Evolutionary conservation across 192 early-diverging fungal species (phyloP).

Genomic region (Backusella sp.): DNA sequence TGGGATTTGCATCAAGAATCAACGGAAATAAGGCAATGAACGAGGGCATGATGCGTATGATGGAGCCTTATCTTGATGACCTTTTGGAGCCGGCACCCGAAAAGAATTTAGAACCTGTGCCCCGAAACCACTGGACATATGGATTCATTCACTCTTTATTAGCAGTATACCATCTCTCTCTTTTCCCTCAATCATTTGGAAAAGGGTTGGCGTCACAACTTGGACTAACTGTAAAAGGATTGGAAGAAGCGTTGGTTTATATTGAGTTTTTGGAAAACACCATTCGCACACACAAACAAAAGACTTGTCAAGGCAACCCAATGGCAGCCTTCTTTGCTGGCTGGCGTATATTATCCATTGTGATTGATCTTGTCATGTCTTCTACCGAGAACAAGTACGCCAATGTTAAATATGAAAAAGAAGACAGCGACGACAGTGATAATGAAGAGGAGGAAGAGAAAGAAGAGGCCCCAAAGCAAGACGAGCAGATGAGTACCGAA

Average conservation of each 20-base stretch:
- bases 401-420: background rate
- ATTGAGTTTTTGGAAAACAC: constrained; percentile 21
- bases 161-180: constrained; percentile 28
- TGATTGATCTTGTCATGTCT: constrained; percentile 26
- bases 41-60: constrained; percentile 27
- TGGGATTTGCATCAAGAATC: constrained; percentile 21
- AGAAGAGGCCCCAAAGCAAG: background rate
- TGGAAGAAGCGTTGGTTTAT: constrained; percentile 31
- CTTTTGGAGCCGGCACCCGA: constrained; percentile 20
- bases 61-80: constrained; percentile 30
- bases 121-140: constrained; percentile 36
- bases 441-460: background rate
- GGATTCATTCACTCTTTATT: constrained; percentile 26
- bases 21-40: constrained; percentile 4
- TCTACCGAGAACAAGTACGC: constrained; percentile 24
- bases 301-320: constrained; percentile 15
- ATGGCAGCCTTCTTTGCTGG: constrained; percentile 35
- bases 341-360: constrained; percentile 22
- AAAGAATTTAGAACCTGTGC: constrained; percentile 14
- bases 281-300: constrained; percentile 9
- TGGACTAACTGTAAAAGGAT: constrained; percentile 19
- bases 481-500: background rate
- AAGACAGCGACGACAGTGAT: background rate
- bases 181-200: constrained; percentile 32
- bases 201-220: constrained; percentile 22